These are phyloP conservation scores for Pyrenophora teres DNA, from an alignment of 2,329 filamentous ascomycete genomes.

Conservation along the genomic window DNA sequence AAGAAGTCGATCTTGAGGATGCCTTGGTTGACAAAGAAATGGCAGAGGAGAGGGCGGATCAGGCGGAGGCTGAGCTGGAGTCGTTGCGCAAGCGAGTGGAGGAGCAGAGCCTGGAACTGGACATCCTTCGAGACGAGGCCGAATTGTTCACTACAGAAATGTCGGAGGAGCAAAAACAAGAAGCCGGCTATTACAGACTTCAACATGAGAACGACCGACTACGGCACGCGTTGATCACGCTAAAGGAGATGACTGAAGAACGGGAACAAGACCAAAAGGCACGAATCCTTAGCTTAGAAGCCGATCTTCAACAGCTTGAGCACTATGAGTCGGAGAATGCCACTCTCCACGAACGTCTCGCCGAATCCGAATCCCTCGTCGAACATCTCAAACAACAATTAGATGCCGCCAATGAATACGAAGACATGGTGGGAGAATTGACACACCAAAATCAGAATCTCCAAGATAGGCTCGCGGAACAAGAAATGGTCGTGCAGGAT, in stretches of 20 bases:
- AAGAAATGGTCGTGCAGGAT: conserved; percentile 81
- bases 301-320: conserved; percentile 40
- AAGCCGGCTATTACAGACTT: conserved; percentile 87
- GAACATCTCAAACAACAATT: conserved; percentile 90
- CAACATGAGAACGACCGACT: conserved; percentile 88
- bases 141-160: conserved; percentile 81
- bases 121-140: conserved; percentile 86
- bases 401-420: conserved; percentile 83
- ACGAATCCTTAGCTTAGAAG: conserved; percentile 50
- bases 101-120: conserved; percentile 84
- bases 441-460: conserved; percentile 85
- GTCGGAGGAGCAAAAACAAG: conserved; percentile 83
- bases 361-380: conserved; percentile 72
- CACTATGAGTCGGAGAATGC: conserved; percentile 64
- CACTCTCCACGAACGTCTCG: conserved; percentile 71
- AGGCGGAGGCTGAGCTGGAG: conserved; percentile 79
- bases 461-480: conserved; percentile 80
- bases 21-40: conserved; percentile 91
- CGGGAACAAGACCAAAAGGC: conserved; percentile 76
- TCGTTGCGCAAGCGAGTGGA: conserved; percentile 75
- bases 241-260: conserved; percentile 86
- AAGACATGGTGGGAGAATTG: conserved; percentile 92
- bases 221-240: conserved; percentile 78
- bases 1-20: conserved; percentile 83
- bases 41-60: conserved; percentile 90